phyloP scores from a whole-genome alignment of 2,329 filamentous ascomycete species.

The Fusarium sp. region DNA sequence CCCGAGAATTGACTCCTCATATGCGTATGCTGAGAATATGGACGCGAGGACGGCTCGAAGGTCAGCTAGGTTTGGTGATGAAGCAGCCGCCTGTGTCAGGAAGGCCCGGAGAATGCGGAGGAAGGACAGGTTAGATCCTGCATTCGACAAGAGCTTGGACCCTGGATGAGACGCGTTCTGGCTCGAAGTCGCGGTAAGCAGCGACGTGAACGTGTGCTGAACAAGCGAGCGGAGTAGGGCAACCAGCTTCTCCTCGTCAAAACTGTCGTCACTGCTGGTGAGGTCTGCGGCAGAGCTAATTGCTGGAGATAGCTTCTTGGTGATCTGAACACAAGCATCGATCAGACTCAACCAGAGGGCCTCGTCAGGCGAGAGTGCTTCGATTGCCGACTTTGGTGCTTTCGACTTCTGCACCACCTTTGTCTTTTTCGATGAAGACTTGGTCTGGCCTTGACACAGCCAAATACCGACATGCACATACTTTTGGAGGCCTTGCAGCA shows the following conservation, averaged over 20 bases:
- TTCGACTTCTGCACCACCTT: conserved; percentile 65
- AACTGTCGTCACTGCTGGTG: conserved; percentile 41
- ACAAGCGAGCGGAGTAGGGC: conserved; percentile 81
- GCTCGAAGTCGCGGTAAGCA: conserved; percentile 80
- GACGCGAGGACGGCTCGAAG: conserved; percentile 86
- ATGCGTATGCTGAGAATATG: conserved; percentile 95
- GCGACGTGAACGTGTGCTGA: conserved; percentile 89
- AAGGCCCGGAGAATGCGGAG: conserved; percentile 91
- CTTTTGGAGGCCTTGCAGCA: conserved; percentile 84
- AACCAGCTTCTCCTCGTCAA: conserved; percentile 73
- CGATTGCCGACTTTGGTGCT: conserved; percentile 58
- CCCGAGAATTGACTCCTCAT: conserved; percentile 89
- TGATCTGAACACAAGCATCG: conserved; percentile 71
- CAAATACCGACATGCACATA: conserved; percentile 94
- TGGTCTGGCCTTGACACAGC: conserved; percentile 90
- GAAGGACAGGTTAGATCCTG: conserved; percentile 78
- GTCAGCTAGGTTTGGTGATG: conserved; percentile 88
- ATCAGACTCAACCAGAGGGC: conserved; percentile 71
- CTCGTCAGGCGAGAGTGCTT: conserved; percentile 65
- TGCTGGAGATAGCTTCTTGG: conserved; percentile 70
- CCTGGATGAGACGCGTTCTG: conserved; percentile 50
- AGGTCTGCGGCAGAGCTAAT: conserved; percentile 54
- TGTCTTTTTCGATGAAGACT: conserved; percentile 60
- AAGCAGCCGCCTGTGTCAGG: conserved; percentile 81
- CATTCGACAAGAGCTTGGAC: conserved; percentile 52